Evolutionary conservation across 495 filamentous ascomycete species (phyloP).

Genomic region (Articulospora tetracladia): DNA sequence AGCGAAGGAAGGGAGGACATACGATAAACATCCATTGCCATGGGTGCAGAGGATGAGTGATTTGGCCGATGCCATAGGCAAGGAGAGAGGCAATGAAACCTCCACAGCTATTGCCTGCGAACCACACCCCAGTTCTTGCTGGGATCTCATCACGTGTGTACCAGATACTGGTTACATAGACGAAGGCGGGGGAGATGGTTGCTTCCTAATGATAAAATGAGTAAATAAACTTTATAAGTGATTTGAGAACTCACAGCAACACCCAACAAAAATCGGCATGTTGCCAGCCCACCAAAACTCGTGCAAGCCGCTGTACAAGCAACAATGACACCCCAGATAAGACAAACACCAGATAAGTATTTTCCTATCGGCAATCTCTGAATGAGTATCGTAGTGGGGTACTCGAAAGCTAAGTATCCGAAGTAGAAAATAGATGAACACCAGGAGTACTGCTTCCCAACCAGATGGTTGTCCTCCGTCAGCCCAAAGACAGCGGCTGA

Average conservation of each 20-base stretch:
- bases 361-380: slow-evolving; percentile 57
- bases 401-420: slow-evolving; percentile 63
- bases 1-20: slow-evolving; percentile 60
- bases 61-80: slow-evolving; percentile 22
- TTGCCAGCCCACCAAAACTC: slow-evolving; percentile 15
- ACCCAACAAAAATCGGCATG: slow-evolving; percentile 54
- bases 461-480: slow-evolving; percentile 27
- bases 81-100: slow-evolving; percentile 12
- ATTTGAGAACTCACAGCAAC: slow-evolving; percentile 40
- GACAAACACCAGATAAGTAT: slow-evolving; percentile 51
- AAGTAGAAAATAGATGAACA: slow-evolving; percentile 59
- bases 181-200: slow-evolving; percentile 58
- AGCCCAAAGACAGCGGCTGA: slow-evolving; percentile 62
- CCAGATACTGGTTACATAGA: slow-evolving; percentile 56
- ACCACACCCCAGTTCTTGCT: slow-evolving; percentile 56
- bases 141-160: slow-evolving; percentile 60
- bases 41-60: slow-evolving; percentile 38
- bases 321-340: slow-evolving; percentile 56
- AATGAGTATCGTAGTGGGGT: slow-evolving; percentile 57
- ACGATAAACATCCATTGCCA: slow-evolving; percentile 53
- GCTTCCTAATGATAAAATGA: slow-evolving; percentile 52
- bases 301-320: slow-evolving; percentile 48
- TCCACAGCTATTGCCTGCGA: slow-evolving; percentile 55
- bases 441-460: slow-evolving; percentile 42
- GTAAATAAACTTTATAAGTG: slow-evolving; percentile 57